Base-by-base conservation (phyloP, 164 flowering plant genomes). In the Aristolochia californica region DNA sequence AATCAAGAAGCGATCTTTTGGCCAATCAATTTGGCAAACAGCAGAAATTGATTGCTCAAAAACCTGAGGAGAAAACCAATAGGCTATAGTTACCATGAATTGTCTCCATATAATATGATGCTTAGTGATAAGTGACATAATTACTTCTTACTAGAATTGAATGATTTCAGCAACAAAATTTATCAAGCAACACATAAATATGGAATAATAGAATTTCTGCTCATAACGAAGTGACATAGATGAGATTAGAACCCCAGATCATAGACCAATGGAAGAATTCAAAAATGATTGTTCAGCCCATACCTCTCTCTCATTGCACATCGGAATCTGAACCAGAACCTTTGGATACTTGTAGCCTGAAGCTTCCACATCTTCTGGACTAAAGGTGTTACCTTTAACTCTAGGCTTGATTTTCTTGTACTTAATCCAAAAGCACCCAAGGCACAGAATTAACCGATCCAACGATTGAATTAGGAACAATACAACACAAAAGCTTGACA, bases 261-360 rank as follows among this genome's bases (percentile, higher is more conserved):
- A 34, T 34, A 53, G 16, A 34, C 14, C 48, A 57, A 23, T 2
- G 44, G 20, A 45, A 40, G 49, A 57, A 40, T 25, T 20, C 20
- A 44, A 38, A 20, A 57, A 27, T 10, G 21, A 34, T n/a, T 20
- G 30, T 49, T 20, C 59, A 45, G 54, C 26, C n/a, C n/a, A 59
- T 78, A 86, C 97, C 97, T 89, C 97, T 53, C 66, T 78, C 73
- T 89, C 97, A 67, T 88, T 88, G 52, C 97, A 88, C 96, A 88
- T 88, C 47, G 94, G 96, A 56, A 88, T 84, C 67, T 88, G 96
- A 63, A 88, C 82, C 58, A 88, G 91, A 69, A 88, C 91, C 87
- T 83, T 86, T 9, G 94, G 97, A 54, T 75, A 77, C 45, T 72
- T 66, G 43, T 48, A 73, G 1, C 76, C 66, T 13, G 72, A 58